Evolutionary conservation across 306 rosid species (phyloP).

Genomic region (Cucurbita maxima): DNA sequence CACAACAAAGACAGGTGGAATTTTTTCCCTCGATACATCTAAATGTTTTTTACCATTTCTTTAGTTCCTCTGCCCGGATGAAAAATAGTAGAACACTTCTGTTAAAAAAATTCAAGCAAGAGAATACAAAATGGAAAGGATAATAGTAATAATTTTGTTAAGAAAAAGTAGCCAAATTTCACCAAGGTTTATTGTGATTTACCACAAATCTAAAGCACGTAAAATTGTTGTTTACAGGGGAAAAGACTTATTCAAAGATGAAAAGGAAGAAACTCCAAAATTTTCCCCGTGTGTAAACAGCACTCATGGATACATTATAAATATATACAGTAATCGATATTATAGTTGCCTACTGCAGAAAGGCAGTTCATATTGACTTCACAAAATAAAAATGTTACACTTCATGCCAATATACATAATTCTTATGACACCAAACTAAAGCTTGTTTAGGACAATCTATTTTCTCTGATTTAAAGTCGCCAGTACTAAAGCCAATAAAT

Average conservation of each 20-base stretch:
- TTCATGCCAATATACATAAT: background rate
- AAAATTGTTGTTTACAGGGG: background rate
- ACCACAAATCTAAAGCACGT: background rate
- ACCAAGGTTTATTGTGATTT: background rate
- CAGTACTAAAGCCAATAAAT: background rate
- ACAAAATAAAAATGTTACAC: background rate
- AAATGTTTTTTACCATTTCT: background rate
- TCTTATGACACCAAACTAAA: background rate
- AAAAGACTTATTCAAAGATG: background rate
- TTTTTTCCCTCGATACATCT: background rate
- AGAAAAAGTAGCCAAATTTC: background rate
- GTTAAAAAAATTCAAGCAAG: background rate
- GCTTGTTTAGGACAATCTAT: background rate
- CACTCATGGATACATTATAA: background rate
- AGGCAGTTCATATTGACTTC: background rate
- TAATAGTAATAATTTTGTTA: background rate
- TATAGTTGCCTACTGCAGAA: background rate
- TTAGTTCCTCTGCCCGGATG: background rate
- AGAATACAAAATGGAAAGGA: background rate
- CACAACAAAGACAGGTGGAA: background rate
- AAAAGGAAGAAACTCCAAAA: background rate
- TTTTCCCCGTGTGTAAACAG: background rate
- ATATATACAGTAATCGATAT: background rate
- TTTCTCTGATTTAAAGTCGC: background rate
- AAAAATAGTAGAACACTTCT: background rate